Evolutionary conservation across 208 protist species (phyloP), one percentile per base, ranked within the genome.

Genomic region (Trichomonas tenax): DNA sequence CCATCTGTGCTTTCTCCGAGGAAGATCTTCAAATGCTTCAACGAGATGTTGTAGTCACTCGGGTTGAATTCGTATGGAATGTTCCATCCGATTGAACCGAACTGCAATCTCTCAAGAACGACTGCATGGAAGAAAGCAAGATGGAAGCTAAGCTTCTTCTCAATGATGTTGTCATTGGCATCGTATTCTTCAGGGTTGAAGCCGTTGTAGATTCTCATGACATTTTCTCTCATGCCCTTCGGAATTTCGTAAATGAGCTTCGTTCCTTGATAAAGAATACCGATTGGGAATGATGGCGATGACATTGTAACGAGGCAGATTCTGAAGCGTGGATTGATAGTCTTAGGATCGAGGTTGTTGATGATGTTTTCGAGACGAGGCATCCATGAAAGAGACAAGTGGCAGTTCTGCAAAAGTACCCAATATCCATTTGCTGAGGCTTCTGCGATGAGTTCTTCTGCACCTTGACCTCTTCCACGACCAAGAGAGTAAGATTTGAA

Each of bases 241-340:
- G 99, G 99, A 51, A 99, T 99, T 98, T 99, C 99, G 96, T 99
- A 99, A 17, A 99, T 99, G 97, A 99, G 98, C 97, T 99, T 99
- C 93, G 99, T 98, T 88, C 98, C 98, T 96, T 99, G 99, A 97
- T 99, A 98, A 88, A 99, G 97, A 96, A 99, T 98, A 49, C 98
- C 97, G 45, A 99, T 98, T 17, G 99, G 99, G 97, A 99, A 99
- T 88, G 98, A 97, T 11, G 98, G 97, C 95, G 97, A 98, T 2
- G 99, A 99, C 98, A 99, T 99, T 58, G 98, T 98, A 14, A 99
- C 99, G 72, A 99, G 98, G 98, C 99, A 99, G 23, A 99, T 97
- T 17, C 99, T 98, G 98, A 99, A 99, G 93, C 98, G 98, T 41
- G 98, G 98, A 97, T 99, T 98, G 41, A 99, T 97, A 89, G 96